Percentiles rank a stretch among this genome's conserved stretches.
Conservation (phyloP, 305 asterid species). For the Ajuga reptans region DNA sequence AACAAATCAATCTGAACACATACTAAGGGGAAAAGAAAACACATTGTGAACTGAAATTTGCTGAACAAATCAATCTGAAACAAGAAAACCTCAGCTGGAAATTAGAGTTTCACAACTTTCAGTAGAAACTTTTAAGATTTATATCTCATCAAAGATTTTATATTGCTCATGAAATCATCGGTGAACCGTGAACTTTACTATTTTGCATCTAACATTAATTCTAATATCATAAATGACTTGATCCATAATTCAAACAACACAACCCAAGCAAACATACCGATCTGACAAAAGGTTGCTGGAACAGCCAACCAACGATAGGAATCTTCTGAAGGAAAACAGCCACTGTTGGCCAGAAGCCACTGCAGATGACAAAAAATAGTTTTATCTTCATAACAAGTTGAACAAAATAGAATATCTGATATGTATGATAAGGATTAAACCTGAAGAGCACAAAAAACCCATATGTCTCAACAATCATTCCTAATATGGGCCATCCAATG, state of each 20-base stretch:
- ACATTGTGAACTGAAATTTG: too few species aligned
- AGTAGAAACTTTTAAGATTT: too few species aligned
- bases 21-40: too few species aligned
- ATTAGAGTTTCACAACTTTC: too few species aligned
- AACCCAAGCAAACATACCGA: slow-evolving; percentile 41
- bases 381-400: background rate
- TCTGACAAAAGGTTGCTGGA: slow-evolving; percentile 58
- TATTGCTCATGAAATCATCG: too few species aligned
- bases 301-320: slow-evolving; percentile 66
- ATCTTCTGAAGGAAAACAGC: slow-evolving; percentile 57
- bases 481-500: slow-evolving; percentile 67
- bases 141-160: too few species aligned
- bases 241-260: background rate
- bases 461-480: slow-evolving; percentile 68
- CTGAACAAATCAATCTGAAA: too few species aligned
- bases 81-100: too few species aligned
- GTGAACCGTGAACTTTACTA: too few species aligned
- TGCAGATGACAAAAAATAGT: slow-evolving; percentile 30
- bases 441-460: slow-evolving; percentile 72
- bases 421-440: slow-evolving; percentile 21
- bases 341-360: slow-evolving; percentile 79
- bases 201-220: background rate
- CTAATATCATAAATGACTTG: background rate
- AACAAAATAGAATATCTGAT: background rate
- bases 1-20: too few species aligned